Percentiles rank a stretch among this genome's conserved stretches.
These are phyloP conservation scores for Rehmannia glutinosa DNA, from an alignment of 257 asterid species.

Conservation along the genomic window DNA sequence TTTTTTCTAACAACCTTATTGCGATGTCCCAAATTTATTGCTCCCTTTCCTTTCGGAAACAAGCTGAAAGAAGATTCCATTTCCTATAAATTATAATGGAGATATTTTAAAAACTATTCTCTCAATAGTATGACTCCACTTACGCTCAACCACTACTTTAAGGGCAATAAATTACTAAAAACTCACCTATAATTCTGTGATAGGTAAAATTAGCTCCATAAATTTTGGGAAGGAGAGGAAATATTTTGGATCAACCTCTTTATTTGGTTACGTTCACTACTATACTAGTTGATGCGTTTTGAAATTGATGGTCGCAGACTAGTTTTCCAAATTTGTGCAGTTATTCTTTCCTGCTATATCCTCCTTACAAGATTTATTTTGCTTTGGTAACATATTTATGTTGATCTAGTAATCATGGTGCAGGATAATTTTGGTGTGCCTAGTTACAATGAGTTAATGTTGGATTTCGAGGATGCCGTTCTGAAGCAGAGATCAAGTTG, in stretches of 20 bases:
- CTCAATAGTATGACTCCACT: not conserved
- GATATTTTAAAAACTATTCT: too few relatives aligned
- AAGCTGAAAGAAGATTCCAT: too few relatives aligned
- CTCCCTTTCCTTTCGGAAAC: too few relatives aligned
- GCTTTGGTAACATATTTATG: not conserved
- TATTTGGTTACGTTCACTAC: not conserved
- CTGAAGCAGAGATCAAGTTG: conserved; percentile 53
- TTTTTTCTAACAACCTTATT: too few relatives aligned
- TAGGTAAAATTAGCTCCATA: not conserved
- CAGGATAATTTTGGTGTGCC: conserved; percentile 55
- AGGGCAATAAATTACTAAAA: not conserved
- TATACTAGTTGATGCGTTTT: not conserved
- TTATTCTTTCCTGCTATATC: conserved; percentile 7
- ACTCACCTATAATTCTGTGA: not conserved
- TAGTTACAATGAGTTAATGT: conserved; percentile 75
- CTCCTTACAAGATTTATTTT: conserved; percentile 5
- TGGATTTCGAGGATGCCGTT: conserved; percentile 84
- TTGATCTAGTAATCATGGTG: conserved; percentile 17
- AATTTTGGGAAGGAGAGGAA: not conserved
- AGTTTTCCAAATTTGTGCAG: not conserved
- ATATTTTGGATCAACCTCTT: not conserved
- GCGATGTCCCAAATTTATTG: not conserved
- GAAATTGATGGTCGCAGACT: too few relatives aligned
- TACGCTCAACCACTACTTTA: not conserved
- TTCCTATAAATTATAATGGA: too few relatives aligned